Percentiles rank a stretch among this genome's conserved stretches.
Conservation (phyloP, 2,329 filamentous ascomycete species). For the Shiraia bambusicola region DNA sequence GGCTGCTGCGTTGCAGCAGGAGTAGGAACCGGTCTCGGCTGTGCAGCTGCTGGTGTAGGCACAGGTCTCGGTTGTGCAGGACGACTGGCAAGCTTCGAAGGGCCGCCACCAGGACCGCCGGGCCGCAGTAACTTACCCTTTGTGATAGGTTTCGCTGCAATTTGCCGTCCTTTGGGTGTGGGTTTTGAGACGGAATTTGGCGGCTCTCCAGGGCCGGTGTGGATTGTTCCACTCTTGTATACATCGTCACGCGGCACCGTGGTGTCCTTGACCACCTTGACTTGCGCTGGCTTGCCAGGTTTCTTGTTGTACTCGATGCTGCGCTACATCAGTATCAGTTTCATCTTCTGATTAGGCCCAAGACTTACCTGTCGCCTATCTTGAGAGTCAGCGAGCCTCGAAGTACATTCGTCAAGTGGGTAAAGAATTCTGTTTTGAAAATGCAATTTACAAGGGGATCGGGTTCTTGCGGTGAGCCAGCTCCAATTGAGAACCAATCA, state of each 20-base stretch:
- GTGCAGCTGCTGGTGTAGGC: conserved; percentile 38
- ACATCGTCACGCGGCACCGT: conserved; percentile 70
- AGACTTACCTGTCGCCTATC: conserved; percentile 66
- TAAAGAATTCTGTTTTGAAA: conserved; percentile 96
- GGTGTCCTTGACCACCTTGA: conserved; percentile 90
- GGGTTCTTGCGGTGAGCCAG: conserved; percentile 86
- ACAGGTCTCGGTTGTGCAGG: conserved; percentile 44
- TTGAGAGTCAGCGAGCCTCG: conserved; percentile 79
- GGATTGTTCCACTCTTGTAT: conserved; percentile 92
- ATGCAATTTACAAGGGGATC: conserved; percentile 93
- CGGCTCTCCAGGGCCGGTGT: conserved; percentile 81
- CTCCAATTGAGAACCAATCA: conserved; percentile 93
- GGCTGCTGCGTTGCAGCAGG: conserved; percentile 51
- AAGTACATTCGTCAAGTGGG: conserved; percentile 79
- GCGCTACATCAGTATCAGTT: conserved; percentile 25
- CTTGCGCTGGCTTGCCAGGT: conserved; percentile 82
- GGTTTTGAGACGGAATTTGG: conserved; percentile 79
- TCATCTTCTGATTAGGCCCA: background rate
- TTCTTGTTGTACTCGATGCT: conserved; percentile 96
- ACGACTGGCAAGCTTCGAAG: conserved; percentile 66
- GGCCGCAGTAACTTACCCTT: conserved; percentile 89
- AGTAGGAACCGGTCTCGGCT: conserved; percentile 54
- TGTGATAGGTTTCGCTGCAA: conserved; percentile 87
- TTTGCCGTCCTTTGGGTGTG: conserved; percentile 82
- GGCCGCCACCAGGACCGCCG: conserved; percentile 79